These are phyloP conservation scores for Suillus fuscotomentosus DNA, from an alignment of 768 basidiomycete species.

Conservation along the genomic window DNA sequence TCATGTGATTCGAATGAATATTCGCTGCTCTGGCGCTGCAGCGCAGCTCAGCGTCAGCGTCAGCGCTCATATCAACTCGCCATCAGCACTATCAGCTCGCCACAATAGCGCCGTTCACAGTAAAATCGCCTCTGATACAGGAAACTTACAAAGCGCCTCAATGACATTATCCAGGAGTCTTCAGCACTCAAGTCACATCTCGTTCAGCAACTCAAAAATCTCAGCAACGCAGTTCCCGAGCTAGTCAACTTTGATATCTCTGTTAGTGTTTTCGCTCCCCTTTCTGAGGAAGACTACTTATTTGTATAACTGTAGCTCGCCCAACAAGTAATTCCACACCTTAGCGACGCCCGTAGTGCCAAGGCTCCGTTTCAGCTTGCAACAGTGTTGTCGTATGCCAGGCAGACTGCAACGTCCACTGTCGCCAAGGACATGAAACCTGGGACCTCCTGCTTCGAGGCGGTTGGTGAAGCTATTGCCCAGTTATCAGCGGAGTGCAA, in stretches of 20 bases:
- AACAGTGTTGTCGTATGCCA: slow-evolving; percentile 67
- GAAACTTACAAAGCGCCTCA: slow-evolving; percentile 84
- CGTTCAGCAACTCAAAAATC: slow-evolving; percentile 66
- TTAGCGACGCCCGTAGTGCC: slow-evolving; percentile 74
- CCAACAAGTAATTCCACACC: slow-evolving; percentile 83
- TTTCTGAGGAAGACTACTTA: not conserved
- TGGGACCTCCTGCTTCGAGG: slow-evolving; percentile 73
- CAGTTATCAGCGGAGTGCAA: slow-evolving; percentile 71
- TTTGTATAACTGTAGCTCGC: slow-evolving; percentile 58
- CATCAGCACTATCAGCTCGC: too few relatives aligned
- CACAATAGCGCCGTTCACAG: too few relatives aligned
- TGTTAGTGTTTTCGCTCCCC: slow-evolving; percentile 39
- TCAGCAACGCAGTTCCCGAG: slow-evolving; percentile 74
- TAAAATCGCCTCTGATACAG: too few relatives aligned
- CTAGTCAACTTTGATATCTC: slow-evolving; percentile 91
- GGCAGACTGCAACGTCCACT: slow-evolving; percentile 69
- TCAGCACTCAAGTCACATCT: slow-evolving; percentile 70
- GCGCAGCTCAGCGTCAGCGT: too few relatives aligned
- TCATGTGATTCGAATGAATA: too few relatives aligned
- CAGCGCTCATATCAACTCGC: too few relatives aligned
- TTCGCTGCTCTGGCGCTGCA: too few relatives aligned
- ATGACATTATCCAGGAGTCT: slow-evolving; percentile 73
- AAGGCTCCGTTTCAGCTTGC: slow-evolving; percentile 79
- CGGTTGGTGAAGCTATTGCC: slow-evolving; percentile 65
- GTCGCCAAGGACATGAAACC: slow-evolving; percentile 67